Percentiles rank a stretch among this genome's conserved stretches.
Evolutionary conservation across 768 basidiomycete genomes (phyloP).

Genomic region (Kwoniella dejecticola): DNA sequence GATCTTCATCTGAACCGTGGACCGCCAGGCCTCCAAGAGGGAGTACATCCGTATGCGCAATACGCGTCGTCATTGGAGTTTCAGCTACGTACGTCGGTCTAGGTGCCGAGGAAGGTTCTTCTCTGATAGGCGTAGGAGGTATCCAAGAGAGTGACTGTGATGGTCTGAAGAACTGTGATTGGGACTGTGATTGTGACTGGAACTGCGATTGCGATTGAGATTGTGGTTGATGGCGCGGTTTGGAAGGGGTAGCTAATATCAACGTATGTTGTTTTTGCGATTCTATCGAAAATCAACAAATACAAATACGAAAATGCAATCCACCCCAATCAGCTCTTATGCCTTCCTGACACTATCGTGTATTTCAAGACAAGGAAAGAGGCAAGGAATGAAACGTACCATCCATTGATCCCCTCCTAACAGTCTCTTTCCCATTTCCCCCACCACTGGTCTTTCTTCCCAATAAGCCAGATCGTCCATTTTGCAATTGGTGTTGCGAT

Average conservation of each 20-base stretch:
- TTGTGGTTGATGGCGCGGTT: constrained; percentile 28
- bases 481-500: neutral
- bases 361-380: neutral
- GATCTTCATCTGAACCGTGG: constrained; percentile 18
- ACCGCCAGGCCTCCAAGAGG: constrained; percentile 1
- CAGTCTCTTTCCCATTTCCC: constrained; percentile 6
- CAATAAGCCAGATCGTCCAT: constrained; percentile 27
- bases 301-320: no score
- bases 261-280: constrained; percentile 29
- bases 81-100: constrained; percentile 31
- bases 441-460: constrained; percentile 42
- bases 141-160: constrained; percentile 10
- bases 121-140: constrained; percentile 36
- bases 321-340: no score
- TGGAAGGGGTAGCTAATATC: constrained; percentile 49
- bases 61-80: constrained; percentile 20
- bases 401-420: constrained; percentile 9
- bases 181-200: no score
- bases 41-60: constrained; percentile 5
- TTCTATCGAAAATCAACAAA: neutral
- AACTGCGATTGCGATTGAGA: no score
- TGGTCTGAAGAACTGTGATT: no score
- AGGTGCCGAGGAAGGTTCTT: constrained; percentile 24
- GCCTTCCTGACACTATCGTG: no score
- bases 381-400: constrained; percentile 9